Base-by-base conservation (phyloP, 805 yeast species). In the Candida fluviatilis region DNA sequence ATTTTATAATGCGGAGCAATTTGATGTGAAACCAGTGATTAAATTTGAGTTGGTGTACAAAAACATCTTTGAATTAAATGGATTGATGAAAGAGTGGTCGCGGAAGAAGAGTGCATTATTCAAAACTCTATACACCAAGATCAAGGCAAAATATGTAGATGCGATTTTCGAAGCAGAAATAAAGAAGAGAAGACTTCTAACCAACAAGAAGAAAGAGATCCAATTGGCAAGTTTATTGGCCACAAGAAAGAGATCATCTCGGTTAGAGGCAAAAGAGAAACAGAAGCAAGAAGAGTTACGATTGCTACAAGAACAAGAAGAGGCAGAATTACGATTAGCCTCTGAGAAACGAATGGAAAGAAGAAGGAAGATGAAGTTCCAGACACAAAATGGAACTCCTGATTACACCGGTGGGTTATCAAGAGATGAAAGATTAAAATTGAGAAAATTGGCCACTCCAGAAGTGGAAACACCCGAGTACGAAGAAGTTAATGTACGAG, bases 201-300 rank as follows among this genome's bases (percentile, higher is more conserved):
- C 73, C 19, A 76, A 75, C 45, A 65, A 84, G 48, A 75, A 71
- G 47, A 80, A 77, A 53, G 86, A 81, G 39, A 71, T 75, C 33
- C 80, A 83, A 46, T 69, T 84, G 71, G 76, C 75, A 34, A 74
- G 73, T 16, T 56, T 85, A 38, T 59, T 85, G 51, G 80, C 80
- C 3, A 76, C 84, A 40, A 71, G 93, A 50, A 84, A 85, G 50
- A 70, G 87, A 47, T 84, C 91, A 0, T 77, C 88, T 1, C 71
- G 93, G 58, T 58, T 85, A 31, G 85, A 82, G 47, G 84, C 83
- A 14, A 79, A 76, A 50, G 80, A 76, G 44, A 62, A 60, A 42
- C 71, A 62, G 36, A 66, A 56, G 39, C 63, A 54, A 33, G 84
- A 79, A 43, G 87, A 83, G 45, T 76, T 73, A 15, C 68, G 68